Base-by-base conservation (phyloP, 1,284 basidiomycete genomes). In the Malassezia equina region DNA sequence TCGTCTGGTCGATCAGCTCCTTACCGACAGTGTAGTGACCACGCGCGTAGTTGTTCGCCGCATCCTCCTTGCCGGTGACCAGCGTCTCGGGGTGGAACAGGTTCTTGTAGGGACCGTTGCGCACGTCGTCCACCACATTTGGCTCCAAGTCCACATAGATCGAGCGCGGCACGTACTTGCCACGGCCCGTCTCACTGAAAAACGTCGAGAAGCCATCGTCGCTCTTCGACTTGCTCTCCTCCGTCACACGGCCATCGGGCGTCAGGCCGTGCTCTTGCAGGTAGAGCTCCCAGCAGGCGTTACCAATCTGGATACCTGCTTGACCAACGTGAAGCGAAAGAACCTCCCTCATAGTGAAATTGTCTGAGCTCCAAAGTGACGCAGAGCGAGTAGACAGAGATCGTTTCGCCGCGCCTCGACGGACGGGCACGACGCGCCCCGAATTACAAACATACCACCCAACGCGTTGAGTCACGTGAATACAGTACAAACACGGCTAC, bases 41-140 rank as follows among this genome's bases (percentile, higher is more conserved):
- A 90, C 88, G 68, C 86, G 83, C 67, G 61, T 49, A 98, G 78
- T 98, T 98, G 82, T 95, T 99, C 64, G 93, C 93, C 53, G 91
- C 93, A 75, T 98, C 94, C 81, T 99, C 94, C 81, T 98, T 98
- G 68, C 94, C 94, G 57, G 86, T 90, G 77, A 99, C 88, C 81
- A 98, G 85, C 61, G 90, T 94, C 81, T 98, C 94, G 11, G 94
- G 94, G 79, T 98, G 94, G 82, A 99, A 98, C 48, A 99, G 84
- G 61, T 84, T 84, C 74, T 88, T 83, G 80, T 95, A 98, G 55
- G 85, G 84, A 65, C 94, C 94, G 52, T 84, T 88, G 78, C 89
- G 88, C 75, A 99, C 90, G 73, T 93, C 90, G 74, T 96, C 93
- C 75, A 96, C 86, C 62, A 85, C 93, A 75, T 90, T 88, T 54